Conservation (phyloP, 108 stramenopile species). For the Thalassiosira profunda region DNA sequence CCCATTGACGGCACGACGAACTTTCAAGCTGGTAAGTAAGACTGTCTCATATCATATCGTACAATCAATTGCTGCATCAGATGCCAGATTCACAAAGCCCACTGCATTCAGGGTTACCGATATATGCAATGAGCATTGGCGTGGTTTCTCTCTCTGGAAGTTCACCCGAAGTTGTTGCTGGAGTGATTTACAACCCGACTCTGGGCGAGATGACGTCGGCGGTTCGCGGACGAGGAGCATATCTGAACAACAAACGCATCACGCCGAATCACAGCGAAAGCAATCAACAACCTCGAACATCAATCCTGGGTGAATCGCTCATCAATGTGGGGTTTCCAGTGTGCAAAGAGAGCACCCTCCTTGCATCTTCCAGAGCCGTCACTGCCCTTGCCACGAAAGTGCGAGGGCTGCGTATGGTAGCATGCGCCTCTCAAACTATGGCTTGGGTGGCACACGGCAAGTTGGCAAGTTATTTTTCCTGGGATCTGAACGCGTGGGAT, state of each 20-base stretch:
- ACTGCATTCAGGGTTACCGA: too few relatives aligned
- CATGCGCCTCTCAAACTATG: constrained; percentile 80
- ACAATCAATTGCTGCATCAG: too few relatives aligned
- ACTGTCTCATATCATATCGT: too few relatives aligned
- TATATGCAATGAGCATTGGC: constrained; percentile 76
- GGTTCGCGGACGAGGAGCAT: constrained; percentile 69
- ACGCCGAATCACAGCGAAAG: constrained; percentile 35
- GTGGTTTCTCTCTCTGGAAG: constrained; percentile 55
- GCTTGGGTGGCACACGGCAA: constrained; percentile 87
- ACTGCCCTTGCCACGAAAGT: constrained; percentile 75
- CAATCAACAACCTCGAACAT: constrained; percentile 31
- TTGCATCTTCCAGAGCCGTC: constrained; percentile 71
- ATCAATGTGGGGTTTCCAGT: constrained; percentile 80
- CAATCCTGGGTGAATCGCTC: constrained; percentile 37
- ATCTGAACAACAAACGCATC: constrained; percentile 66
- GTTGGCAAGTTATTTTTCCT: constrained; percentile 78
- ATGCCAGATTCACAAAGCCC: too few relatives aligned
- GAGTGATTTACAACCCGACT: constrained; percentile 81
- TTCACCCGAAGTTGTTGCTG: constrained; percentile 67
- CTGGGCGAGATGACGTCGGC: constrained; percentile 78
- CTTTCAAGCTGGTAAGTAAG: constrained; percentile 60
- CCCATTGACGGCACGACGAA: constrained; percentile 84
- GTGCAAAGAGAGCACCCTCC: constrained; percentile 66
- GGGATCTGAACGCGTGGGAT: constrained; percentile 89
- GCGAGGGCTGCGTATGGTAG: constrained; percentile 81